Conservation (phyloP, 148 eudicot genomes). For the Amaranthus cruentus region DNA sequence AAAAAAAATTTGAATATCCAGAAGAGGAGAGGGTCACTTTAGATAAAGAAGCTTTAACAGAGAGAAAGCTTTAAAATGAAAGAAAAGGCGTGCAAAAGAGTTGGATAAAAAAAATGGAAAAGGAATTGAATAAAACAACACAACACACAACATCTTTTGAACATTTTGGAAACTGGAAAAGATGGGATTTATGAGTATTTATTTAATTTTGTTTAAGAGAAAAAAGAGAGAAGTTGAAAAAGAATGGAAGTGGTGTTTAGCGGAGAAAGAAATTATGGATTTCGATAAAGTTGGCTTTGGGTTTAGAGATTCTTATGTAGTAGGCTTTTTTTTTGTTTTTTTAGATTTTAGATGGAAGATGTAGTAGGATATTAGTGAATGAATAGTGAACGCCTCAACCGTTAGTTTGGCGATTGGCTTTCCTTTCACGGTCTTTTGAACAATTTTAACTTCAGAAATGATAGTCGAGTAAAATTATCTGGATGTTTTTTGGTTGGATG, state of each 20-base stretch:
- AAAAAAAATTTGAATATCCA: constrained; percentile 6
- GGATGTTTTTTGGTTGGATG: no score
- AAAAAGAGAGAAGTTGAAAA: constrained; percentile 13
- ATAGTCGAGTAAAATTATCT: no score
- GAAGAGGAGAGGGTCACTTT: constrained; percentile 25
- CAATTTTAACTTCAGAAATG: no score
- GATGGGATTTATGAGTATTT: neutral
- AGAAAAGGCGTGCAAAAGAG: constrained; percentile 28
- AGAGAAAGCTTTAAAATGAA: constrained; percentile 7
- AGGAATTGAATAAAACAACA: constrained; percentile 26
- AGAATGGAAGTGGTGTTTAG: constrained; percentile 44
- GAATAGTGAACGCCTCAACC: neutral
- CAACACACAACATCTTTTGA: constrained; percentile 38
- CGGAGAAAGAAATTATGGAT: constrained; percentile 20
- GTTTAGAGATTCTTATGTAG: constrained; percentile 18
- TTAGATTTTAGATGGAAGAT: no score
- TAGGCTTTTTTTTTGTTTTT: no score
- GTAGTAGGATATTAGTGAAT: neutral
- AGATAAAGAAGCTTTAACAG: constrained; percentile 31
- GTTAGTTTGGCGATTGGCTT: no score
- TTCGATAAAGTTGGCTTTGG: constrained; percentile 25
- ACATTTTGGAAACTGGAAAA: constrained; percentile 24
- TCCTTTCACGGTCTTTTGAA: no score
- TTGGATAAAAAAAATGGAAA: constrained; percentile 1
- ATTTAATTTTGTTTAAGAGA: neutral